A percentile compares a stretch with the other conserved stretches of the same genome.
Evolutionary conservation across 139 green algal species (phyloP).

Genomic region (Mesotaenium endlicherianum): DNA sequence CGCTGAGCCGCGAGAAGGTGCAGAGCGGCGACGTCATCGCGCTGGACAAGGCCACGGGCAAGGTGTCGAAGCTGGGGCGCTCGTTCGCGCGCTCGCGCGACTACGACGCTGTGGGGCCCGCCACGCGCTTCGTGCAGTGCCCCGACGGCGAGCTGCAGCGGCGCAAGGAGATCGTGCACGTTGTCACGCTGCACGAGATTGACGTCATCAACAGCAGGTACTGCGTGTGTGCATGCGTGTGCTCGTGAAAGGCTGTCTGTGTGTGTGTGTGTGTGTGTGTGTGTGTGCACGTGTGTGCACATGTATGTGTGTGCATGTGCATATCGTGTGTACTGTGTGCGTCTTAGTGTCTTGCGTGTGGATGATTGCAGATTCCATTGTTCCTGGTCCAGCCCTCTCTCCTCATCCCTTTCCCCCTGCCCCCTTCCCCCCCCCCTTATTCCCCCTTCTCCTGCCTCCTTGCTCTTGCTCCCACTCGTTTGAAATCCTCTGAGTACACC

Average conservation of each 20-base stretch:
- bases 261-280: neutral
- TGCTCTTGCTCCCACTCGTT: neutral
- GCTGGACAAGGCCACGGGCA: conserved; percentile 91
- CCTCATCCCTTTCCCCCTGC: neutral
- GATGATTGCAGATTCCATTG: neutral
- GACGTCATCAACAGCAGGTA: conserved; percentile 92
- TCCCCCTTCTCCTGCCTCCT: neutral
- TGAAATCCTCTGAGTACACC: no score
- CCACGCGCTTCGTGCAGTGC: conserved; percentile 96
- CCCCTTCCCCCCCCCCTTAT: neutral
- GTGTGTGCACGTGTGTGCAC: neutral
- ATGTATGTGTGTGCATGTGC: neutral
- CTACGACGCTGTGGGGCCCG: conserved; percentile 94
- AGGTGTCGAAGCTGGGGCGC: conserved; percentile 85
- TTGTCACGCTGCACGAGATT: conserved; percentile 95
- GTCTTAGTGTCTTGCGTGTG: no score
- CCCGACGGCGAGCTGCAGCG: conserved; percentile 97
- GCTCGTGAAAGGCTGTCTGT: no score
- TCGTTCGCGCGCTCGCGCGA: conserved; percentile 91
- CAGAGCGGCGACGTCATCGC: conserved; percentile 90
- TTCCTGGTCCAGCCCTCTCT: neutral
- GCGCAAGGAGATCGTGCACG: conserved; percentile 95
- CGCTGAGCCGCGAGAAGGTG: conserved; percentile 87
- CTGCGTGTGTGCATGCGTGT: neutral
- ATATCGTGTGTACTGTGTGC: neutral